Evolutionary conservation across 2,329 filamentous ascomycete genomes (phyloP).

Genomic region (Exophiala sp.): DNA sequence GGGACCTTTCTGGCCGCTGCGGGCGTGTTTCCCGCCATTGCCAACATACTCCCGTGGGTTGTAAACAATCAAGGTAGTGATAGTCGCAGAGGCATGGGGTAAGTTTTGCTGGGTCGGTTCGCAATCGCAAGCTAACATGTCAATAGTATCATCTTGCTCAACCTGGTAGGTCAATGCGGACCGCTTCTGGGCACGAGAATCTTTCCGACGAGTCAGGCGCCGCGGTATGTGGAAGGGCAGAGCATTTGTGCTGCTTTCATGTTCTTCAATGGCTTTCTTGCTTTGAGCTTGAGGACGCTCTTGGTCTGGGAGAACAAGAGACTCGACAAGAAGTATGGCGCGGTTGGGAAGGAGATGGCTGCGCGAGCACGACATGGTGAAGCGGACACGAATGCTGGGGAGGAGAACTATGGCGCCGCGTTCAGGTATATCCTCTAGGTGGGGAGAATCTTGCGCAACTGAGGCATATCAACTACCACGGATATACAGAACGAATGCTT

Average conservation of each 20-base stretch:
- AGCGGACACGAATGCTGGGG: constrained; percentile 17
- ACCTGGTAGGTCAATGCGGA: constrained; percentile 75
- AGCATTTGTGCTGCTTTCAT: constrained; percentile 60
- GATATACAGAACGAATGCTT: too few species aligned
- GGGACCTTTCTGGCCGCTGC: constrained; percentile 55
- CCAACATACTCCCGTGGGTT: constrained; percentile 68
- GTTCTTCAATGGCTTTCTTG: constrained; percentile 33
- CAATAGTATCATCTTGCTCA: constrained; percentile 66
- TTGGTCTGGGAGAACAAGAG: constrained; percentile 29
- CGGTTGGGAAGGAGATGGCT: constrained; percentile 29
- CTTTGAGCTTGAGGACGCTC: constrained; percentile 20
- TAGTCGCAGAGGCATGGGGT: constrained; percentile 23
- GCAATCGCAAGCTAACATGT: neutral
- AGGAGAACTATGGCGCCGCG: constrained; percentile 33
- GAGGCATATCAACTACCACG: neutral
- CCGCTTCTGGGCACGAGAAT: constrained; percentile 65
- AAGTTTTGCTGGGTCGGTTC: neutral
- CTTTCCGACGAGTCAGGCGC: constrained; percentile 57
- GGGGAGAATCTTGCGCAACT: neutral
- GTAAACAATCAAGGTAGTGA: constrained; percentile 38
- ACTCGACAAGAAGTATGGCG: constrained; percentile 21
- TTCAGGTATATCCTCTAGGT: constrained; percentile 18
- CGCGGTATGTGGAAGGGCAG: constrained; percentile 64
- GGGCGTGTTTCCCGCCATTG: constrained; percentile 65
- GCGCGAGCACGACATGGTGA: constrained; percentile 4